Conservation (phyloP, 139 green algal species). For the Chlamydomonas schloesseri region DNA sequence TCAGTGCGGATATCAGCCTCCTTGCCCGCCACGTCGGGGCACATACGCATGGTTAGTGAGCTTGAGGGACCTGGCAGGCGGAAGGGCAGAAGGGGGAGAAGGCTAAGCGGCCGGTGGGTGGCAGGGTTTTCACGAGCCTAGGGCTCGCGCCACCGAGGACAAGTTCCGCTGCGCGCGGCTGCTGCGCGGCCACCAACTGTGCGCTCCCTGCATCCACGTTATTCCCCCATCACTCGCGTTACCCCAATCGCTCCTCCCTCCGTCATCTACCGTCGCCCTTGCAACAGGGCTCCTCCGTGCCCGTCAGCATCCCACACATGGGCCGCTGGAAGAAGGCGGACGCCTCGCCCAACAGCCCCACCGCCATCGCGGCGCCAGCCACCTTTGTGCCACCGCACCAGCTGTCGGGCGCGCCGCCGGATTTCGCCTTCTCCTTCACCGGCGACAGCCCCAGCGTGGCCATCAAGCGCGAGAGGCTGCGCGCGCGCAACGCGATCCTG, state of each 20-base stretch:
- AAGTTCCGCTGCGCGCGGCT: too few species aligned
- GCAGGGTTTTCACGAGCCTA: too few species aligned
- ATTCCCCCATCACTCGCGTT: too few species aligned
- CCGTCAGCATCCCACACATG: slow-evolving; percentile 37
- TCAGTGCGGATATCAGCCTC: neutral
- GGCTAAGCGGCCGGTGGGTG: too few species aligned
- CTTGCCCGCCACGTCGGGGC: neutral
- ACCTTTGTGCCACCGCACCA: slow-evolving; percentile 59
- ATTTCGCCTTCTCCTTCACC: slow-evolving; percentile 49
- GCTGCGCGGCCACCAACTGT: too few species aligned
- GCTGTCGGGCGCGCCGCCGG: slow-evolving; percentile 40
- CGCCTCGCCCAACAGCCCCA: neutral
- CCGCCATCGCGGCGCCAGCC: slow-evolving; percentile 18
- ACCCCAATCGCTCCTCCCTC: too few species aligned
- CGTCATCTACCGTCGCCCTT: neutral
- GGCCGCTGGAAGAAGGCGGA: slow-evolving; percentile 40
- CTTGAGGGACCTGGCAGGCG: too few species aligned
- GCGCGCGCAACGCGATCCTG: slow-evolving; percentile 60
- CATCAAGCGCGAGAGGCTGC: slow-evolving; percentile 58
- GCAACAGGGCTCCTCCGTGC: slow-evolving; percentile 29
- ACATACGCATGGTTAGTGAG: neutral
- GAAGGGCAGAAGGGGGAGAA: too few species aligned
- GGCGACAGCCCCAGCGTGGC: slow-evolving; percentile 44
- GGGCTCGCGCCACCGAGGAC: too few species aligned
- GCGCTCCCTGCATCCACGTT: too few species aligned